phyloP scores from a whole-genome alignment of 495 filamentous ascomycete genomes.

The Baudoinia panamericana region DNA sequence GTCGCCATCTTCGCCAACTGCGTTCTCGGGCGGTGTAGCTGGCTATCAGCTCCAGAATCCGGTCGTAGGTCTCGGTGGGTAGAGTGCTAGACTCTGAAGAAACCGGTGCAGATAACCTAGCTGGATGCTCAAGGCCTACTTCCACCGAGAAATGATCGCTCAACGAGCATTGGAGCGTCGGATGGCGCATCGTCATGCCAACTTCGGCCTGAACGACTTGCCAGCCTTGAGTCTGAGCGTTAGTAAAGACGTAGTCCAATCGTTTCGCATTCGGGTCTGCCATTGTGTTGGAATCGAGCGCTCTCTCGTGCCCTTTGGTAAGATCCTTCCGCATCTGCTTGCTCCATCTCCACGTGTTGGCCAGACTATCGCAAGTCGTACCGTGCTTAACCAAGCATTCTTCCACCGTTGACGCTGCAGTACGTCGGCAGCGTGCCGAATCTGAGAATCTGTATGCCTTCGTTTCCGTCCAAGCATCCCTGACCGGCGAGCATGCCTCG shows the following conservation, averaged over 20 bases:
- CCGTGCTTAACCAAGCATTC: constrained; percentile 71
- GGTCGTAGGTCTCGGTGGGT: constrained; percentile 50
- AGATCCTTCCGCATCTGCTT: constrained; percentile 47
- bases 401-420: no score
- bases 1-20: constrained; percentile 53
- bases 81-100: no score
- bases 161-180: constrained; percentile 64
- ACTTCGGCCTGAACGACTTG: constrained; percentile 53
- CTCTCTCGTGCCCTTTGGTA: constrained; percentile 42
- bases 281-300: constrained; percentile 44
- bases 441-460: constrained; percentile 68
- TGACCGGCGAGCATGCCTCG: constrained; percentile 60
- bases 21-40: constrained; percentile 55
- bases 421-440: constrained; percentile 56
- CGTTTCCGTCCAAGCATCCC: constrained; percentile 67
- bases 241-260: constrained; percentile 87
- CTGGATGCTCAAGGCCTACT: no score
- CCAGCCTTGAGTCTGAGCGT: constrained; percentile 37
- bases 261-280: constrained; percentile 64
- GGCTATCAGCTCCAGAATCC: constrained; percentile 53
- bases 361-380: constrained; percentile 68
- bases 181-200: constrained; percentile 74
- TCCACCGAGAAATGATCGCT: constrained; percentile 90
- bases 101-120: no score
- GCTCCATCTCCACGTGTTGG: constrained; percentile 91